Conservation (phyloP, 108 stramenopile genomes). For the Hondaea fermentalgiana region DNA sequence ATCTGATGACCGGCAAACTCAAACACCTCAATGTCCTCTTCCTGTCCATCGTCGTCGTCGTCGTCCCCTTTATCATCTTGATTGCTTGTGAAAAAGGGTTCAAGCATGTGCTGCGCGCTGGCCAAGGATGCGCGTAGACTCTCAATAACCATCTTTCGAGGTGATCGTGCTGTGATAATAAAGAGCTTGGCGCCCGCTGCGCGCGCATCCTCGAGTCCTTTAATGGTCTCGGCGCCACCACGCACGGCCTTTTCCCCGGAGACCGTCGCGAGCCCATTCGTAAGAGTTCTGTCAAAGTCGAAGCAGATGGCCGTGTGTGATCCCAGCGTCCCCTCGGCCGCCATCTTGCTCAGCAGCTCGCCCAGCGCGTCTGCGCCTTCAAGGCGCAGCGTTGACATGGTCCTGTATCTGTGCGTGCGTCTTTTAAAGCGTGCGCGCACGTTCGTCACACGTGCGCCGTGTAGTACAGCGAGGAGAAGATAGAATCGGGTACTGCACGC, state of each 20-base stretch:
- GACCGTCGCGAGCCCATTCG: not conserved
- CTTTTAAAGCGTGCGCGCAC: too few relatives aligned
- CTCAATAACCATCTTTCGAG: not conserved
- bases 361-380: not conserved
- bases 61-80: too few relatives aligned
- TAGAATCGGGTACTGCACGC: too few relatives aligned
- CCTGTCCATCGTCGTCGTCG: not conserved
- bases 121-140: not conserved
- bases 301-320: not conserved
- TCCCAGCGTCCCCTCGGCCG: not conserved
- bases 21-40: not conserved
- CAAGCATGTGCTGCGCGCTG: not conserved
- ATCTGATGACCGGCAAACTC: not conserved
- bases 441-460: too few relatives aligned
- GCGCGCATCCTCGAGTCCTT: not conserved
- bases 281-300: not conserved
- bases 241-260: not conserved
- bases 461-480: too few relatives aligned
- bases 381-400: not conserved
- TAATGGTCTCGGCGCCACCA: not conserved
- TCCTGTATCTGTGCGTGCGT: too few relatives aligned
- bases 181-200: not conserved
- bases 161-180: not conserved
- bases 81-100: not conserved
- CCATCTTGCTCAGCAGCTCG: not conserved